These are phyloP conservation scores for Acacia concinna DNA, from an alignment of 331 rosid species.

Conservation along the genomic window DNA sequence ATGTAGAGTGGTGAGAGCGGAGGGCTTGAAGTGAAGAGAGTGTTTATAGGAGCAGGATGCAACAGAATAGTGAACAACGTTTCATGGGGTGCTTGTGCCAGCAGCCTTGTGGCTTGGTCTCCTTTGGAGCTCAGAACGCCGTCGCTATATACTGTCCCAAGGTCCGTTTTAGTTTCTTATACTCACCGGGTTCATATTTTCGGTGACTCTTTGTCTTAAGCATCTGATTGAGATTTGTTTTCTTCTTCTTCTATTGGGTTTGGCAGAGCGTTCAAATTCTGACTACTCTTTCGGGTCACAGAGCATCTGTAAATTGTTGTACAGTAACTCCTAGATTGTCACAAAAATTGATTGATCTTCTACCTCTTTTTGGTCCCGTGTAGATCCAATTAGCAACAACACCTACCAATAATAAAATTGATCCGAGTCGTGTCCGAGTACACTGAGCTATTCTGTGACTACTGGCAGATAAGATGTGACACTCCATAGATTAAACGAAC, in stretches of 20 bases:
- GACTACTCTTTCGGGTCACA: constrained; percentile 90
- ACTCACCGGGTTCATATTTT: constrained; percentile 5
- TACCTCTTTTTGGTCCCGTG: too few relatives aligned
- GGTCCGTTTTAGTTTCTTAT: constrained; percentile 42
- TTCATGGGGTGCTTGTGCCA: constrained; percentile 94
- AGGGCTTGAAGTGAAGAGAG: constrained; percentile 53
- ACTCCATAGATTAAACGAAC: too few relatives aligned
- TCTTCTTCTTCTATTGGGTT: not conserved
- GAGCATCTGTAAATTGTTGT: constrained; percentile 83
- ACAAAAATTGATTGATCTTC: too few relatives aligned
- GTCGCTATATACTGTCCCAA: constrained; percentile 83
- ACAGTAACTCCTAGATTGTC: too few relatives aligned
- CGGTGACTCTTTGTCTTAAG: not conserved
- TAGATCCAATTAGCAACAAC: too few relatives aligned
- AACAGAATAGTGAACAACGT: constrained; percentile 90
- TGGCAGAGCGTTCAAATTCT: constrained; percentile 81
- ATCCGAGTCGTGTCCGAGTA: too few relatives aligned
- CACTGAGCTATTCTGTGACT: too few relatives aligned
- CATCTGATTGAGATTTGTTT: not conserved
- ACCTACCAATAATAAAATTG: too few relatives aligned
- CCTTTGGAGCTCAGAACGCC: constrained; percentile 95
- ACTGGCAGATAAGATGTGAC: too few relatives aligned
- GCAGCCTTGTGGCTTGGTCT: constrained; percentile 70
- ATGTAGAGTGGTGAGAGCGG: constrained; percentile 22
- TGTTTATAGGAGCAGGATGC: constrained; percentile 90